Base-by-base conservation (phyloP, 164 flowering plant genomes). In the Euptelea pleiosperma region DNA sequence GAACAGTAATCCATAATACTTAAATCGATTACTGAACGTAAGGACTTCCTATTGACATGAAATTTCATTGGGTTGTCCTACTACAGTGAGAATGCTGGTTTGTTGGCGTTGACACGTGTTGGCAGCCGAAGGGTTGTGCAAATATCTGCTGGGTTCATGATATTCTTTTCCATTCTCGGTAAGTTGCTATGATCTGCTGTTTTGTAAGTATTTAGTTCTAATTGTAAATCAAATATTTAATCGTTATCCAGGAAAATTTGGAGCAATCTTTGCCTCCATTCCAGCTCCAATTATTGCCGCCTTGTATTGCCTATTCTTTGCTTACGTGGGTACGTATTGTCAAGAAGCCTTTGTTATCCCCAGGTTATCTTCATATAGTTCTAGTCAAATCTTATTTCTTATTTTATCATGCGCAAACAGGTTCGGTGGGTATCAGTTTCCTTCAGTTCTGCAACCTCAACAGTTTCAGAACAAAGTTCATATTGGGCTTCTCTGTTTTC, bases 51-150 rank as follows among this genome's bases (percentile, higher is more conserved):
- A 48, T 8, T 41, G 28, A 43, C 42, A 12, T 19, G 49, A 15
- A 37, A 52, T 9, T 11, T 49, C 21, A 18, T 22, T 53, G 35
- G 10, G 29, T 56, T 29, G 65, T 42, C 16, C 14, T 58, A 22
- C 9, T 67, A 37, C 80, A 93, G 99, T 48, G 99, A 93, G 70
- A 93, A 90, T 78, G 97, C 96, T 52, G 98, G 98, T 54, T 82
- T 93, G 60, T 67, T 93, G 53, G 97, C 83, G 16, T 64, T 89
- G 75, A 93, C 99, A 8, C 83, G 89, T 43, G 91, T 93, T 71
- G 99, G 99, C 11, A 93, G 99, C 76, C 75, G 97, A 63, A 85
- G 93, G 74, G 99, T 93, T 56, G 94, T 93, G 33, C 99, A 93
- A 70, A 93, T 93, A 50, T 82, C 99, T 22, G 97, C 99, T 54